Conservation (phyloP, 2,329 filamentous ascomycete species). For the Aspergillus candidus region DNA sequence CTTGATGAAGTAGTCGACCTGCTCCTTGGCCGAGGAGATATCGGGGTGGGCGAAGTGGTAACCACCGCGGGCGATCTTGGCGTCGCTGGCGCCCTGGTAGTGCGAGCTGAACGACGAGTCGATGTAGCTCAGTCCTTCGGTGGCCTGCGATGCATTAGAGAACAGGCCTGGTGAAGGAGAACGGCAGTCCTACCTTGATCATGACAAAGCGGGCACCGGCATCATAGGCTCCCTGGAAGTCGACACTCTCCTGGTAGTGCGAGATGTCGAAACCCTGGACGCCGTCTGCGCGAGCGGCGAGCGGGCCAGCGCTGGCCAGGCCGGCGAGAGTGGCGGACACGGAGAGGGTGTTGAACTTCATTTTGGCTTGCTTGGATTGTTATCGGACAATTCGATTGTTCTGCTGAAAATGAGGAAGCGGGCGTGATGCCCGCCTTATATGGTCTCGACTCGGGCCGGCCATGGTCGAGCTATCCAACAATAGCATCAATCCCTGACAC, state of each 20-base stretch:
- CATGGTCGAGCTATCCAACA: too few species aligned
- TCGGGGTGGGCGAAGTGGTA: constrained; percentile 52
- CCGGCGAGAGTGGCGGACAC: not conserved
- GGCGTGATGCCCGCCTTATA: too few species aligned
- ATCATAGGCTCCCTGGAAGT: constrained; percentile 7
- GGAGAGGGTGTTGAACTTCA: constrained; percentile 4
- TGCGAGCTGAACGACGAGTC: constrained; percentile 44
- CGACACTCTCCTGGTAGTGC: constrained; percentile 7
- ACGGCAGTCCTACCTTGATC: constrained; percentile 3
- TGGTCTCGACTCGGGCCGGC: too few species aligned
- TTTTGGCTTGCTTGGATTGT: not conserved
- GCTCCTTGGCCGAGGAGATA: constrained; percentile 39
- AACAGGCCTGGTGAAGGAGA: too few species aligned
- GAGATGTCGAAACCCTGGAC: constrained; percentile 12
- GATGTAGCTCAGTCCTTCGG: constrained; percentile 44
- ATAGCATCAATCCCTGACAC: too few species aligned
- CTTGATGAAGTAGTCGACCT: constrained; percentile 48
- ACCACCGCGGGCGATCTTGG: constrained; percentile 49
- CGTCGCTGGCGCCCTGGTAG: constrained; percentile 46
- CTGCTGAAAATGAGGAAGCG: too few species aligned
- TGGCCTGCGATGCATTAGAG: constrained; percentile 37
- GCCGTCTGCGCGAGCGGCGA: not conserved
- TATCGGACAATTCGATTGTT: too few species aligned
- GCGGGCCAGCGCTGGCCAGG: not conserved
- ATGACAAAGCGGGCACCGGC: constrained; percentile 9